These are phyloP conservation scores for Melaleuca alternifolia DNA, from an alignment of 345 rosid species.

Conservation along the genomic window DNA sequence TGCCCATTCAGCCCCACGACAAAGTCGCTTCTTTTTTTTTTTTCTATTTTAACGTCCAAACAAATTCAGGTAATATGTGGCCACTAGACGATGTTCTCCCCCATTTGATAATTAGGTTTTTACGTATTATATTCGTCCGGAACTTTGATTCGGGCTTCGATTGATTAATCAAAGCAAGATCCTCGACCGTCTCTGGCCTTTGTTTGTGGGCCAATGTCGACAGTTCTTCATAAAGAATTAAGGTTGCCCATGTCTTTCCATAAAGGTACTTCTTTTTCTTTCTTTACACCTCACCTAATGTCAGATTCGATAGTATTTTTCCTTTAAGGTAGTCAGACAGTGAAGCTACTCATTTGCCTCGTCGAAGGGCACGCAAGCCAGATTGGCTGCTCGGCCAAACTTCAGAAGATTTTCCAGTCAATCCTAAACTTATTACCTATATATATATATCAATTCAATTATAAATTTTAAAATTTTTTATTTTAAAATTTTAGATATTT, in stretches of 20 bases:
- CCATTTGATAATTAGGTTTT: not conserved
- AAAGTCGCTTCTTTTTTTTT: not conserved
- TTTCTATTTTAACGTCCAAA: not conserved
- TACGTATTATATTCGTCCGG: not conserved
- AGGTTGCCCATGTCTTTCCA: not conserved
- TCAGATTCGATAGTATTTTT: not conserved
- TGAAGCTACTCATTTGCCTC: not conserved
- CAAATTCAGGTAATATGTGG: not conserved
- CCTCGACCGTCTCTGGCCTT: not conserved
- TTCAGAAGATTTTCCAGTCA: not conserved
- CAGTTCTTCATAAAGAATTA: not conserved
- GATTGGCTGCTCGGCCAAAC: no score
- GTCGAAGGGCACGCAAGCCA: not conserved
- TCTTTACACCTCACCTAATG: not conserved
- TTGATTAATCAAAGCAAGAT: not conserved
- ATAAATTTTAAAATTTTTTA: rapidly evolving
- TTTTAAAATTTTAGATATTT: rapidly evolving
- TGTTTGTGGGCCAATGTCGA: not conserved
- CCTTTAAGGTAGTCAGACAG: not conserved
- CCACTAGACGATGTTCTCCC: not conserved
- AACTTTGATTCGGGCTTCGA: not conserved
- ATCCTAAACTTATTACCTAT: not conserved
- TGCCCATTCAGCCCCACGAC: not conserved
- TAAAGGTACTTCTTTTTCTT: not conserved
- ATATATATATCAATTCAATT: not conserved